phyloP scores from a whole-genome alignment of 805 yeast species.

The Maudiozyma bulderi region DNA sequence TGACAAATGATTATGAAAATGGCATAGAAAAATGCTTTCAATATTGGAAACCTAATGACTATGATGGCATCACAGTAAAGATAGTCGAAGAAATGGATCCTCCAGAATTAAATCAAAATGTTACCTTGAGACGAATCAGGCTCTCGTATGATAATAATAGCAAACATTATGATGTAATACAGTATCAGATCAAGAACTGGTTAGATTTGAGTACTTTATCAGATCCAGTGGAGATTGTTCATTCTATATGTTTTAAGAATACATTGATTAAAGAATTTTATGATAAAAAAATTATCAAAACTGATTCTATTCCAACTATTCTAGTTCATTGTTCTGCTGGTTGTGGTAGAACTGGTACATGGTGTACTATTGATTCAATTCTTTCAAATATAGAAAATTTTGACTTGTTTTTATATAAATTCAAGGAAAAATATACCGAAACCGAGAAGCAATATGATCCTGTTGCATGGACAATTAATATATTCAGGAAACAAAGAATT shows the following conservation, averaged over 20 bases:
- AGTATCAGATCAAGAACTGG: conserved; percentile 76
- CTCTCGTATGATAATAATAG: conserved; percentile 28
- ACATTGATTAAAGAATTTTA: conserved; percentile 29
- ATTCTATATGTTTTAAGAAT: conserved; percentile 40
- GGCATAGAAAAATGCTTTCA: conserved; percentile 73
- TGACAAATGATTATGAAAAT: conserved; percentile 69
- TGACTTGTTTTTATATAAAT: conserved; percentile 13
- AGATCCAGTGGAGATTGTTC: conserved; percentile 47
- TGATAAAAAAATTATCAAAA: conserved; percentile 6
- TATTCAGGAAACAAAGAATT: conserved; percentile 62
- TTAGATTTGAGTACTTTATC: conserved; percentile 65
- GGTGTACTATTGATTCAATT: conserved; percentile 58
- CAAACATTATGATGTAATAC: conserved; percentile 43
- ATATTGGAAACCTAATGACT: conserved; percentile 63
- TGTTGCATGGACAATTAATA: conserved; percentile 52
- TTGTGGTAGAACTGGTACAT: conserved; percentile 92
- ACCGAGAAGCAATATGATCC: conserved; percentile 34
- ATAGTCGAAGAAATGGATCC: conserved; percentile 16
- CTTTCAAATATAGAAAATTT: conserved; percentile 31
- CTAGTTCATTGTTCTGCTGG: conserved; percentile 94
- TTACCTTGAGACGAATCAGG: conserved; percentile 30
- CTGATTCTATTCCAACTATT: conserved; percentile 38
- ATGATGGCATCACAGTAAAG: conserved; percentile 27
- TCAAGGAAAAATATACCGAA: conserved; percentile 5
- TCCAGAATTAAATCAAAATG: conserved; percentile 4